Evolutionary conservation across 768 basidiomycete species (phyloP), one percentile per base, ranked within the genome.

Genomic region (Scleroderma citrinum): DNA sequence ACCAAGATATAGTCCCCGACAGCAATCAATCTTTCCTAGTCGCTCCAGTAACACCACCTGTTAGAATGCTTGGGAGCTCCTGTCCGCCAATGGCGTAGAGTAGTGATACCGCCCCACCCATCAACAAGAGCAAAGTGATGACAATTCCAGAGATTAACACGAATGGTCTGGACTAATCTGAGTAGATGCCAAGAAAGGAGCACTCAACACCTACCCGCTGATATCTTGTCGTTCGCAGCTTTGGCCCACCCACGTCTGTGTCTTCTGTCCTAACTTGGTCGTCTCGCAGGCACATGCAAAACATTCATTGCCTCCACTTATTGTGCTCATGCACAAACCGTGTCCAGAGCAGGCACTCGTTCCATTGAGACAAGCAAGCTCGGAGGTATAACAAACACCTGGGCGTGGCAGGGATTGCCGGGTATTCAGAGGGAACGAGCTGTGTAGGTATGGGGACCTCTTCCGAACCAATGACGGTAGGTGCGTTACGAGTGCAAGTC

Each of bases 141-240:
- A 75, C 75, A 2, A 84, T 87, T 39, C 90, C 88, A 2, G 79
- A 64, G 42, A 92, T 68, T 43, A 92, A 76, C 14, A 83, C 81
- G 54, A 92, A 92, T 16, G 83, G 80, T 12, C 89, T 92, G 52
- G 3, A 19, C 17, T 42, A 31, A 52, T n/a, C 35, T 52, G 37
- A 46, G 30, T 38, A 50, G 26, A 24, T 55, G 46, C 7, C 19
- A 23, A 4, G 2, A 30, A 35, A 10, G 10, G 16, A 38, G 14
- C 13, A 8, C 14, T 34, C n/a, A 2, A 30, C 13, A 80, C 86
- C 52, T 59, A 89, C 89, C 79, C 80, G 72, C 86, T 90, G 42
- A 92, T 69, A 59, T 92, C 90, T 66, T 80, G 82, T 54, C 82
- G 76, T 71, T 91, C 81, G 56, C 90, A 92, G 53, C 72, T 77